Conservation (phyloP, 768 basidiomycete genomes). For the Pleurotus tuoliensis region DNA sequence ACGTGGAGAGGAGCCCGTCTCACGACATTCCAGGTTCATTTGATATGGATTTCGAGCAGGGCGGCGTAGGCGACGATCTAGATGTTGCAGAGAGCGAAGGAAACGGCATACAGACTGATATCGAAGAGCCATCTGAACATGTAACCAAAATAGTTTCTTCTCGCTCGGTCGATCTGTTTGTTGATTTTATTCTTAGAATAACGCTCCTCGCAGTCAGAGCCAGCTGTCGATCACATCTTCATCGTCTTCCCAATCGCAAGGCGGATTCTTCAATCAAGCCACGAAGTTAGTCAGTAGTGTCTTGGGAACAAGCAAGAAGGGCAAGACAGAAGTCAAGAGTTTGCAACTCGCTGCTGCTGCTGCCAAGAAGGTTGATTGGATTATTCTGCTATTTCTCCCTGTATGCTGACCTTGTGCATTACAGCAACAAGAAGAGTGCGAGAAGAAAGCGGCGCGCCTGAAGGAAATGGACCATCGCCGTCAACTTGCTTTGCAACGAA, state of each 20-base stretch:
- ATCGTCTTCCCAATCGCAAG: slow-evolving; percentile 41
- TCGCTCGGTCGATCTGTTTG: not conserved
- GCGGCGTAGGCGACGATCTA: slow-evolving; percentile 26
- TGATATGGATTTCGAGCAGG: slow-evolving; percentile 32
- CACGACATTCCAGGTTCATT: slow-evolving; percentile 24
- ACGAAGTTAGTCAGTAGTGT: slow-evolving; percentile 65
- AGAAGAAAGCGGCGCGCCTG: slow-evolving; percentile 68
- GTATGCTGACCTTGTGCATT: slow-evolving; percentile 7
- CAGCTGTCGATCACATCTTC: slow-evolving; percentile 54
- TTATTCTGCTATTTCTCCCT: not conserved
- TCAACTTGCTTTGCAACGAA: slow-evolving; percentile 65
- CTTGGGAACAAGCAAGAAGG: slow-evolving; percentile 67
- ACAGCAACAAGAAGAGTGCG: slow-evolving; percentile 87
- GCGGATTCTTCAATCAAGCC: slow-evolving; percentile 68
- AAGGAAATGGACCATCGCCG: slow-evolving; percentile 84
- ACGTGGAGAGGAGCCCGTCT: slow-evolving; percentile 9
- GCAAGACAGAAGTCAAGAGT: slow-evolving; percentile 75
- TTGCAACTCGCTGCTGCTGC: slow-evolving; percentile 77
- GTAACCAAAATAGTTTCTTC: not conserved
- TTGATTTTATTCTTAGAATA: slow-evolving; percentile 15
- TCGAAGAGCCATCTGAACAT: not conserved
- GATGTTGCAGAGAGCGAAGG: slow-evolving; percentile 26
- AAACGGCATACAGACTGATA: slow-evolving; percentile 26
- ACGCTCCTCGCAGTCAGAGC: slow-evolving; percentile 40
- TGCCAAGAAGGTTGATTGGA: slow-evolving; percentile 76